Conservation (phyloP, 805 yeast species). For the Candida boleticola region DNA sequence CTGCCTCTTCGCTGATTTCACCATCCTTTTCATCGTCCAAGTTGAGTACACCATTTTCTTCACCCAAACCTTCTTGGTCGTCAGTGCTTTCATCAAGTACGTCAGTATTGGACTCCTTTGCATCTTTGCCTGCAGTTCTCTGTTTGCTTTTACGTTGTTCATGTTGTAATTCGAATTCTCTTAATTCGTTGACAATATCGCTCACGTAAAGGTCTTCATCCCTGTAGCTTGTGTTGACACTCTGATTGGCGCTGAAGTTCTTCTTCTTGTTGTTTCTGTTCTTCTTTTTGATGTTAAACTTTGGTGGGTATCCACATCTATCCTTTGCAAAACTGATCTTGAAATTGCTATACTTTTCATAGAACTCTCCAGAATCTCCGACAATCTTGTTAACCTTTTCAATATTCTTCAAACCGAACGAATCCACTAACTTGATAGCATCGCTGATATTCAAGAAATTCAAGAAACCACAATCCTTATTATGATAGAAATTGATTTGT, state of each 20-base stretch:
- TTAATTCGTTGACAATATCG: slow-evolving; percentile 6
- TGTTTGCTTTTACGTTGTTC: slow-evolving; percentile 6
- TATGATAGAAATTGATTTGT: slow-evolving; percentile 69
- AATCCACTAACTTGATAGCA: slow-evolving; percentile 64
- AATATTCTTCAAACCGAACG: slow-evolving; percentile 38
- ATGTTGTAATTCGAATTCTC: slow-evolving; percentile 1
- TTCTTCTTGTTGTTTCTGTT: slow-evolving; percentile 19
- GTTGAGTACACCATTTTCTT: too few relatives aligned
- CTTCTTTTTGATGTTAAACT: slow-evolving; percentile 45
- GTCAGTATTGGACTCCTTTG: slow-evolving; percentile 1
- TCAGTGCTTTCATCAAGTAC: slow-evolving; percentile 1
- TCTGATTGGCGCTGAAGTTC: slow-evolving; percentile 8
- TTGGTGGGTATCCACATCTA: slow-evolving; percentile 76
- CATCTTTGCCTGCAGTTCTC: too few relatives aligned
- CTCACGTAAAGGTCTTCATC: slow-evolving; percentile 4
- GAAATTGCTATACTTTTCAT: slow-evolving; percentile 48
- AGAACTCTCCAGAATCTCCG: slow-evolving; percentile 30
- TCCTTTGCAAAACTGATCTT: slow-evolving; percentile 74
- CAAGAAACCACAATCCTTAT: slow-evolving; percentile 71
- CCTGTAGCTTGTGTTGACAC: slow-evolving; percentile 14
- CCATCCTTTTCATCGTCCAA: not conserved
- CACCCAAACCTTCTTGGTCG: not conserved
- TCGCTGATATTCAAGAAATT: slow-evolving; percentile 63
- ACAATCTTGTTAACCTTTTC: slow-evolving; percentile 24
- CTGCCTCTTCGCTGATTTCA: slow-evolving; percentile 37